Conservation (phyloP, 108 stramenopile species). For the Conticribra weissflogii region DNA sequence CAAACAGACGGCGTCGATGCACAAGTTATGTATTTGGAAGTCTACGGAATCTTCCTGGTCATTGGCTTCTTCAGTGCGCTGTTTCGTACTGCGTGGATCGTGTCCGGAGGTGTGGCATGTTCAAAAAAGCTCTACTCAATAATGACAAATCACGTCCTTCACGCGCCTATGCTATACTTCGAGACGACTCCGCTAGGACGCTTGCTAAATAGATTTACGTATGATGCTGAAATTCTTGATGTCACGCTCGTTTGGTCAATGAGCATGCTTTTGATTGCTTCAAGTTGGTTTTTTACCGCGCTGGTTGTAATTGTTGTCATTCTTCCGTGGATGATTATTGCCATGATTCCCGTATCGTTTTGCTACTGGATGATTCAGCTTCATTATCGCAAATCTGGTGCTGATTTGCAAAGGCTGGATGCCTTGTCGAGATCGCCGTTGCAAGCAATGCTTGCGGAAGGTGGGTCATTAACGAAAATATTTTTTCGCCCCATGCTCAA, state of each 20-base stretch:
- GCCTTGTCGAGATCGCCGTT: conserved; percentile 77
- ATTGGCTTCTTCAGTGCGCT: conserved; percentile 59
- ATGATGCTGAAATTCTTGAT: conserved; percentile 88
- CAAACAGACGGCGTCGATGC: conserved; percentile 71
- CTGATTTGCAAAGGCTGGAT: conserved; percentile 85
- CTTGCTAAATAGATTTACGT: conserved; percentile 92
- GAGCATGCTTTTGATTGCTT: conserved; percentile 71
- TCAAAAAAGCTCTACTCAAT: conserved; percentile 36
- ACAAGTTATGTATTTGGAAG: conserved; percentile 65
- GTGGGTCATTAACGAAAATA: background rate
- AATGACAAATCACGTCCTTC: conserved; percentile 57
- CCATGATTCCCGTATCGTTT: conserved; percentile 55
- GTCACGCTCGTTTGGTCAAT: conserved; percentile 73
- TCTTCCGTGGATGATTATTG: conserved; percentile 74
- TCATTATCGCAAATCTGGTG: conserved; percentile 74
- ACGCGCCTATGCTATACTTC: conserved; percentile 89
- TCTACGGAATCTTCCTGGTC: conserved; percentile 58
- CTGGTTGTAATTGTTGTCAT: conserved; percentile 66
- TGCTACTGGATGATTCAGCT: conserved; percentile 67
- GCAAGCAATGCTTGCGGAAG: conserved; percentile 82
- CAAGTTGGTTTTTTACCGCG: conserved; percentile 68
- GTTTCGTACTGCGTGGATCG: conserved; percentile 64
- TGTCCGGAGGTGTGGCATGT: conserved; percentile 44
- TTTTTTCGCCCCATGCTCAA: too few species aligned
- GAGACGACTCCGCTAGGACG: conserved; percentile 95